phyloP scores from a whole-genome alignment of 2,329 filamentous ascomycete genomes.

The Monosporascus sp. region DNA sequence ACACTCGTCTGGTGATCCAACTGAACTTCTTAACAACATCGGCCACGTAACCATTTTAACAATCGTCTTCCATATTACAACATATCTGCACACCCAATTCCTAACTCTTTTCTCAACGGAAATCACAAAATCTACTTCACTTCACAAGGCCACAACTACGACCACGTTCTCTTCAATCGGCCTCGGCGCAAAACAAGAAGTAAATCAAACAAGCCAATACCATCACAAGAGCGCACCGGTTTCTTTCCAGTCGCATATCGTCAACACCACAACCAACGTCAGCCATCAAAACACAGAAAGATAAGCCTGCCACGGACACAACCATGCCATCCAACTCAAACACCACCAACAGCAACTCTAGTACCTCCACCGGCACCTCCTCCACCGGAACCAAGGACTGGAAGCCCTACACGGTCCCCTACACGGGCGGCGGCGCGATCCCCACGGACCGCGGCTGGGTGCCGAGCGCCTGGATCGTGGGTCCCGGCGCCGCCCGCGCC shows the following conservation, averaged over 20 bases:
- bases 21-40: no score
- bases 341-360: not conserved
- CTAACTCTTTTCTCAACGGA: no score
- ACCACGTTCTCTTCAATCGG: no score
- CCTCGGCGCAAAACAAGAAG: no score
- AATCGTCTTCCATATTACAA: no score
- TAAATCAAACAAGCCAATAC: no score
- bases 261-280: not conserved
- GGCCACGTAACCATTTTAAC: no score
- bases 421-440: slow-evolving; percentile 18
- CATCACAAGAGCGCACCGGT: no score
- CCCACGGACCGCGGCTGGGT: slow-evolving; percentile 9
- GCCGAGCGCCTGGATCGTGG: not conserved
- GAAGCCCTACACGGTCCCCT: slow-evolving; percentile 22
- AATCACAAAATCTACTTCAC: no score
- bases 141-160: no score
- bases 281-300: not conserved
- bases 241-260: not conserved
- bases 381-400: slow-evolving; percentile 7
- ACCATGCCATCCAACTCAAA: slow-evolving; percentile 8
- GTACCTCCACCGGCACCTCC: slow-evolving; percentile 1
- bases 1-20: no score
- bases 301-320: not conserved
- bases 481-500: slow-evolving; percentile 5
- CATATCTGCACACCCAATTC: no score